Percentiles rank a stretch among this genome's conserved stretches.
These are phyloP conservation scores for Talaromyces rugulosus DNA, from an alignment of 2,329 filamentous ascomycete genomes.

Conservation along the genomic window DNA sequence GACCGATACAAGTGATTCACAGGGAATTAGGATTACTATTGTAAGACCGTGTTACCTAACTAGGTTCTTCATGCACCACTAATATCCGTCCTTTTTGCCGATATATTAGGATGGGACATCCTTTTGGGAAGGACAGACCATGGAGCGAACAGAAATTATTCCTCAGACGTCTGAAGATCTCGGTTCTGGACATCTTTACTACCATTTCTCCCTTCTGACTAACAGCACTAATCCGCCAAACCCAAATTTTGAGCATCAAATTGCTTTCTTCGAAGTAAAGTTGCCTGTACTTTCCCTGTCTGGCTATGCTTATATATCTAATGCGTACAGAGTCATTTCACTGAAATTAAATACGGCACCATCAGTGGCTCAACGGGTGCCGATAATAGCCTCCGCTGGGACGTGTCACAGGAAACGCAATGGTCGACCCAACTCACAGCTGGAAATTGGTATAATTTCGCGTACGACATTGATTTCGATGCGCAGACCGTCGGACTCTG, in stretches of 20 bases:
- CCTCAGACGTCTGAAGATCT: constrained; percentile 64
- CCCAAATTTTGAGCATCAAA: constrained; percentile 63
- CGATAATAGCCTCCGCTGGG: constrained; percentile 59
- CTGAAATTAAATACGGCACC: constrained; percentile 68
- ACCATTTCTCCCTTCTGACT: constrained; percentile 67
- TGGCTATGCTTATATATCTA: neutral
- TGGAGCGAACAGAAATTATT: constrained; percentile 71
- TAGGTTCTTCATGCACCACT: neutral
- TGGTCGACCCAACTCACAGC: constrained; percentile 61
- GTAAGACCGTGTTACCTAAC: constrained; percentile 16
- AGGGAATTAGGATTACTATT: constrained; percentile 67
- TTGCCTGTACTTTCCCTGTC: too few relatives aligned
- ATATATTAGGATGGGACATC: constrained; percentile 32
- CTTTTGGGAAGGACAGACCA: constrained; percentile 68
- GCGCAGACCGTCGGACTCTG: constrained; percentile 62
- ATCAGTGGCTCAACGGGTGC: constrained; percentile 47
- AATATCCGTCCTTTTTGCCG: too few relatives aligned
- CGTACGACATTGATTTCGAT: constrained; percentile 68
- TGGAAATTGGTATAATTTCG: constrained; percentile 70
- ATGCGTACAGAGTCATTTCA: constrained; percentile 61
- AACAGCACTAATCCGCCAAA: constrained; percentile 57
- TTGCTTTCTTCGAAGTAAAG: constrained; percentile 48
- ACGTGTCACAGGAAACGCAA: constrained; percentile 55
- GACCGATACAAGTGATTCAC: constrained; percentile 55
- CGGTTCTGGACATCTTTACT: constrained; percentile 63